Evolutionary conservation across 23 red algal species (phyloP).

Genomic region (Gracilaria gracilis): DNA sequence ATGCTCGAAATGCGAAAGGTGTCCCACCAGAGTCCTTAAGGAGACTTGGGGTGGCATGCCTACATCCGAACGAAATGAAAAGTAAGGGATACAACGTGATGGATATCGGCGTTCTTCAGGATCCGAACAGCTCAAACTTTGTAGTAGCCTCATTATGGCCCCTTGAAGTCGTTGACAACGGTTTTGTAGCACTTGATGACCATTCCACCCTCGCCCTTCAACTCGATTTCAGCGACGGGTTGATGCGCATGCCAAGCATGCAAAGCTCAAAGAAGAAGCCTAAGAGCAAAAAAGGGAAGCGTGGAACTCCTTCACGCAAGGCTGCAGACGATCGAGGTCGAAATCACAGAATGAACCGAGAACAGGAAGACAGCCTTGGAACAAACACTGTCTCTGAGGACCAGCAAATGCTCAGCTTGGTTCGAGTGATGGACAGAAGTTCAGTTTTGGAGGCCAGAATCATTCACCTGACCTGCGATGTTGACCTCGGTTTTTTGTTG

Average conservation of each 20-base stretch:
- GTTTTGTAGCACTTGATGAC: constrained; percentile 50
- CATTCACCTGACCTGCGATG: background rate
- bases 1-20: constrained; percentile 40
- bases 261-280: constrained; percentile 4
- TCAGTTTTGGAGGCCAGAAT: background rate
- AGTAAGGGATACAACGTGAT: constrained; percentile 7
- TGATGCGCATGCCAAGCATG: constrained; percentile 11
- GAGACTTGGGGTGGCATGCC: background rate
- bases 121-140: background rate
- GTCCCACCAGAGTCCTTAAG: constrained; percentile 18
- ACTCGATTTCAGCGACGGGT: background rate
- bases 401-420: background rate
- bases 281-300: constrained; percentile 30
- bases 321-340: background rate
- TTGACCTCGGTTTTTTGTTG: background rate
- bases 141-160: constrained; percentile 33
- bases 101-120: constrained; percentile 41
- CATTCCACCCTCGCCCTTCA: background rate
- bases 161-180: constrained; percentile 18
- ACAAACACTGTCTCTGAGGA: background rate
- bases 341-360: background rate
- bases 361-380: background rate
- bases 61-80: background rate
- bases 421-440: background rate
- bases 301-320: background rate